Evolutionary conservation across 495 filamentous ascomycete genomes (phyloP).

Genomic region (Darksidea phi): DNA sequence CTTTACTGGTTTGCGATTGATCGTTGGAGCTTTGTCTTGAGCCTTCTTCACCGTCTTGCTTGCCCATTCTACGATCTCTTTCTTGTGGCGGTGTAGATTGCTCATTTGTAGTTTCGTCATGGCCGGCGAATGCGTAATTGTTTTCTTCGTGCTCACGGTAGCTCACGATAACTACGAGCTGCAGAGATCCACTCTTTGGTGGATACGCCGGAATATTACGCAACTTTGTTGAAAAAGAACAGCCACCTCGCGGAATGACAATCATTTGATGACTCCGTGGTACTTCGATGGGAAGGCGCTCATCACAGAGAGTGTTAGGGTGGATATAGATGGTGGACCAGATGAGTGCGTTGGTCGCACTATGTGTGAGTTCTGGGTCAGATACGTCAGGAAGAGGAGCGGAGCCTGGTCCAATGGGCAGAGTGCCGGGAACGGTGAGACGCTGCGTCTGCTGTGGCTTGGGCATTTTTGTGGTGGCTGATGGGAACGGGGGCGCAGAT

Average conservation of each 20-base stretch:
- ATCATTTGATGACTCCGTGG: conserved; percentile 73
- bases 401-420: conserved; percentile 72
- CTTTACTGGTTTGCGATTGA: neutral
- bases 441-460: conserved; percentile 39
- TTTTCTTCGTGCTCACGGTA: conserved; percentile 50
- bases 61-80: neutral
- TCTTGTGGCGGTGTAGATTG: too few relatives aligned
- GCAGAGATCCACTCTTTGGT: conserved; percentile 57
- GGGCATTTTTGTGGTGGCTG: conserved; percentile 35
- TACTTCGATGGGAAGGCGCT: conserved; percentile 58
- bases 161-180: conserved; percentile 81
- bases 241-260: conserved; percentile 79
- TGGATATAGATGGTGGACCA: conserved; percentile 72
- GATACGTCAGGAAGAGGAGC: conserved; percentile 68
- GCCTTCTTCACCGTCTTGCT: neutral
- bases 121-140: conserved; percentile 42
- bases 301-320: conserved; percentile 61
- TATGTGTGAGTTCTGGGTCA: conserved; percentile 48
- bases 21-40: neutral
- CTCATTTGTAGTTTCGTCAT: conserved; percentile 3
- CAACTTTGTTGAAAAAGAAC: conserved; percentile 80
- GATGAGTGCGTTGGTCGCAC: conserved; percentile 50
- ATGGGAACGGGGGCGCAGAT: conserved; percentile 30
- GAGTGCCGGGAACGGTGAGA: conserved; percentile 62
- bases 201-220: conserved; percentile 75